Base-by-base conservation (phyloP, 2,329 filamentous ascomycete species). In the Metarhizium sp. region DNA sequence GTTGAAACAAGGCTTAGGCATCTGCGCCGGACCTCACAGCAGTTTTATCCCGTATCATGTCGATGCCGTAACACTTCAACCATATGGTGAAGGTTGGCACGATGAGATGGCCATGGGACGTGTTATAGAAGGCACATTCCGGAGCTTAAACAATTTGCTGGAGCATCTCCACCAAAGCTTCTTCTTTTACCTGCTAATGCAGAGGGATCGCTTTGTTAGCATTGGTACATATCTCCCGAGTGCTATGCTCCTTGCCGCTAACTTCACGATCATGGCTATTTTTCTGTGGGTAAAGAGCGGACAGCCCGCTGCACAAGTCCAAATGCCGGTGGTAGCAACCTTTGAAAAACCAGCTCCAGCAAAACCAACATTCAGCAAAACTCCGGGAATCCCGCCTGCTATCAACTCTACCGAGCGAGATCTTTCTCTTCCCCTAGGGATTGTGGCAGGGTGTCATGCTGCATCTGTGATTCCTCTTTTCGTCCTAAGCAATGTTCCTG, bases 141-240 rank as follows among this genome's bases (percentile, higher is more conserved):
- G 94, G 64, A 96, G 90, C 69, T 75, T 99, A 71, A 99, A 99
- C 74, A 99, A 99, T 67, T 75, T 99, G 57, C 80, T 99, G 36
- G 94, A 99, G 73, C 92, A 99, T 68, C 78, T 99, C 58, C 94
- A 99, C 69, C 94, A 99, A 73, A 96, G 92, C 69, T 99, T 99
- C 77, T 99, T 99, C 80, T 97, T 99, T 74, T 99, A 99, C 69
- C 77, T 99, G 52, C 79, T 99, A 48, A 91, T 97, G 83, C 87
- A 95, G 62, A 82, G 86, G 34, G 89, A 94, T 64, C 85, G 92
- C 11, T 99, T 99, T 67, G 94, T 97, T 62, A 97, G 92, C 71
- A 99, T 99, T 60, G 94, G 94, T 16, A 99, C 92, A 1, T 99
- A 99, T 67, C 79, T 99, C 3, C 94, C 94, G 0, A 95, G 90